These are phyloP conservation scores for Leccinum boreale DNA, from an alignment of 768 basidiomycete species.

Conservation along the genomic window DNA sequence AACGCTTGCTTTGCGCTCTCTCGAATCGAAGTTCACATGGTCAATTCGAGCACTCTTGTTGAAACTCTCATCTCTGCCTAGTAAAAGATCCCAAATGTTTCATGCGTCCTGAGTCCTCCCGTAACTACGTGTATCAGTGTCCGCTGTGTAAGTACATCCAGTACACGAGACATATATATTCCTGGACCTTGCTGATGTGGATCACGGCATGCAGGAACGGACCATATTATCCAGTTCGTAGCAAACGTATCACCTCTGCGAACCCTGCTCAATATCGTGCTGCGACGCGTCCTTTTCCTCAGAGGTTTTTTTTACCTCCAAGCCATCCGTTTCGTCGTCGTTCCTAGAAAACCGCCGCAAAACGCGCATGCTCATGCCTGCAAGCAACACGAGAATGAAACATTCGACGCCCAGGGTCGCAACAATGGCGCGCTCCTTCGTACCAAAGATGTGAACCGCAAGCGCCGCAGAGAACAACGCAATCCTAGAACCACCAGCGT, in stretches of 20 bases:
- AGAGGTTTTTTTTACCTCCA: neutral
- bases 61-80: too few species aligned
- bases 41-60: too few species aligned
- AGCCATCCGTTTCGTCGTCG: neutral
- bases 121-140: neutral
- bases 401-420: conserved; percentile 5
- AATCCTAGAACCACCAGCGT: neutral
- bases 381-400: conserved; percentile 2
- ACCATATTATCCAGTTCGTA: neutral
- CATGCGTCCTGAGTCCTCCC: too few species aligned
- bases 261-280: neutral
- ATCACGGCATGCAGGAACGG: neutral
- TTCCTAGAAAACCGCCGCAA: conserved; percentile 1
- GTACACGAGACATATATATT: neutral
- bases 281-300: neutral
- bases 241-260: neutral
- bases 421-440: neutral
- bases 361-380: neutral
- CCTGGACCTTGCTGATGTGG: neutral
- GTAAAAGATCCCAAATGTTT: too few species aligned
- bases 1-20: too few species aligned
- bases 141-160: neutral
- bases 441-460: conserved; percentile 5
- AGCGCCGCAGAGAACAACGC: conserved; percentile 7
- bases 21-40: too few species aligned